These are phyloP conservation scores for Carex pumila DNA, from an alignment of 176 grass and related monocot genomes.

Conservation along the genomic window DNA sequence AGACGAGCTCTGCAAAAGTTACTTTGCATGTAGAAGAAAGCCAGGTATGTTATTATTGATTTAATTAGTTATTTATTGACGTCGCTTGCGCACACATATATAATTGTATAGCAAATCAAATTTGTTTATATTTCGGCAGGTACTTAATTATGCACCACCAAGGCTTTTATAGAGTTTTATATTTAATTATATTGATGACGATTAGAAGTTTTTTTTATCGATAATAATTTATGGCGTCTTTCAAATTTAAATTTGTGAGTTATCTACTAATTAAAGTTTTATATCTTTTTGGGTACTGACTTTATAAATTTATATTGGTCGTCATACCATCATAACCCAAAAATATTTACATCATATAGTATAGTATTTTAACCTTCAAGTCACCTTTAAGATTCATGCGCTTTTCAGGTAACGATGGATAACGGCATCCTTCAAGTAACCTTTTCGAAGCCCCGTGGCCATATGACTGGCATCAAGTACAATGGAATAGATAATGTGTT, in stretches of 20 bases:
- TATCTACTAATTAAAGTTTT: neutral
- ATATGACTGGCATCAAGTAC: conserved; percentile 45
- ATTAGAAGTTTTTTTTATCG: no score
- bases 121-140: neutral
- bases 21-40: conserved; percentile 12
- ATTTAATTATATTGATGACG: no score
- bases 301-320: neutral
- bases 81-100: neutral
- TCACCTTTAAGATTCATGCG: neutral
- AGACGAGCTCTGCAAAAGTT: neutral
- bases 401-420: conserved; percentile 46
- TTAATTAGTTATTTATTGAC: neutral
- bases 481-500: conserved; percentile 48
- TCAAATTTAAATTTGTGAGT: neutral
- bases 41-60: neutral
- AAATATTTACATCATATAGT: neutral
- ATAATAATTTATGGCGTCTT: neutral
- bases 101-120: neutral
- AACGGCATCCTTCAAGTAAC: conserved; percentile 65
- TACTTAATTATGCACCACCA: neutral
- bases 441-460: conserved; percentile 44
- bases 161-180: no score
- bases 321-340: neutral
- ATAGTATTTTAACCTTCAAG: neutral
- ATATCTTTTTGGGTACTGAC: neutral